These are phyloP conservation scores for Conringia planisiliqua DNA, from an alignment of 345 rosid species.

Conservation along the genomic window DNA sequence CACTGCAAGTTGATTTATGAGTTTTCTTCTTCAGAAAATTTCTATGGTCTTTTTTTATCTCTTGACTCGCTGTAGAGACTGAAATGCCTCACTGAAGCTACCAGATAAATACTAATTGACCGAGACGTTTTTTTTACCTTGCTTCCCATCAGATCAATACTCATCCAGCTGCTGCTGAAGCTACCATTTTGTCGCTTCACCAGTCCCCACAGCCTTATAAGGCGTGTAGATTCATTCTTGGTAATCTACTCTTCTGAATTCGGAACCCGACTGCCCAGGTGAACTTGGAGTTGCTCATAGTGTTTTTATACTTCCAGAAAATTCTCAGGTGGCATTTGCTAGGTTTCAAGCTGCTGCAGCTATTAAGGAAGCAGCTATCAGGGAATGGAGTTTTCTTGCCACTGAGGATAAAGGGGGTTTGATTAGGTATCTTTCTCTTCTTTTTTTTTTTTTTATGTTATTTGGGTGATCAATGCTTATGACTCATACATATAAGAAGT, in stretches of 20 bases:
- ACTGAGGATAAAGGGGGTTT: constrained; percentile 69
- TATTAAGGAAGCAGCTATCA: constrained; percentile 87
- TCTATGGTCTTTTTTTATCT: not conserved
- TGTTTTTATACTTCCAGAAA: constrained; percentile 46
- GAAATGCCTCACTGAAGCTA: not conserved
- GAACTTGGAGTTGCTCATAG: not conserved
- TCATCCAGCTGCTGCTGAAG: constrained; percentile 79
- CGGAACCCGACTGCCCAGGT: not conserved
- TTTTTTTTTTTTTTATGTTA: not conserved
- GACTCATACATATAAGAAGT: not conserved
- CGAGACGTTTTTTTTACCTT: not conserved
- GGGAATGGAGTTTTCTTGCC: constrained; percentile 90
- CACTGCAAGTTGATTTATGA: constrained; percentile 7
- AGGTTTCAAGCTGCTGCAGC: constrained; percentile 98
- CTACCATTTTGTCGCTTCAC: constrained; percentile 68
- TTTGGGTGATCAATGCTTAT: constrained; percentile 10
- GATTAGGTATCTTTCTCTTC: constrained; percentile 48
- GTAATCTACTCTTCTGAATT: constrained; percentile 33
- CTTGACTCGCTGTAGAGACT: not conserved
- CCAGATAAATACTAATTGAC: no score
- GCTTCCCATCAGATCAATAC: constrained; percentile 58
- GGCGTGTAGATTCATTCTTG: constrained; percentile 82
- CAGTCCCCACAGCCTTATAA: constrained; percentile 88
- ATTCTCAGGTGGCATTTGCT: constrained; percentile 89
- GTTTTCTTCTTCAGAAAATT: not conserved